Base-by-base conservation (phyloP, 306 rosid genomes). In the Argentina anserina region DNA sequence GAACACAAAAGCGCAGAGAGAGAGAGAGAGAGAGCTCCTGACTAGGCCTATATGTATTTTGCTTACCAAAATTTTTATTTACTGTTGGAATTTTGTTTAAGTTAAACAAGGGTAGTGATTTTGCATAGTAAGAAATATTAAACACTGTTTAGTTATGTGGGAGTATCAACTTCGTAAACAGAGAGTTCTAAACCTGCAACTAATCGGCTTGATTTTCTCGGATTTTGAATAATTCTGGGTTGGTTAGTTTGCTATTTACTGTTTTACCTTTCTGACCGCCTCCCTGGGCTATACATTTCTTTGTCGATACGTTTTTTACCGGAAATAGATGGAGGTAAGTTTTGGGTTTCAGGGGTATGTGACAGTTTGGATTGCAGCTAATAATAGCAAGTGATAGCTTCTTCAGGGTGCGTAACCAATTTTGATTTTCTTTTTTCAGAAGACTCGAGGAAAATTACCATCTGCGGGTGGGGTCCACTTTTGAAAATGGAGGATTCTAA, bases 1-100 rank as follows among this genome's bases (percentile, higher is more conserved):
- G 6, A 60, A 43, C 49, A 55, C n/a, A 74, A 70, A 37, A 9
- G 61, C 58, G 67, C 72, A 67, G 55, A 33, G 64, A 67, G 71
- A 33, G 36, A 33, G 1, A 46, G 66, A 65, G 70, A 41, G 74
- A 56, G 61, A 43, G 70, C 39, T 41, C 29, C 29, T 56, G 66
- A 71, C 55, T 71, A 18, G 55, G 28, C 20, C 63, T 56, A 56
- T 56, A 25, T 50, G 58, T 31, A 69, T 34, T 36, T 53, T 33
- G 36, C 26, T 5, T 28, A 71, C 45, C 33, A 18, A 4, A 4
- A 5, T 4, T 56, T 56, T 34, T 9, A 4, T 68, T 29, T 68
- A 3, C 15, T 33, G 33, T 6, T 69, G 62, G 12, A 37, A n/a
- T 33, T 49, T 69, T 49, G 39, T 37, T 37, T 2, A 7, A 69